Conservation (phyloP, 164 flowering plant genomes). For the Houttuynia cordata region DNA sequence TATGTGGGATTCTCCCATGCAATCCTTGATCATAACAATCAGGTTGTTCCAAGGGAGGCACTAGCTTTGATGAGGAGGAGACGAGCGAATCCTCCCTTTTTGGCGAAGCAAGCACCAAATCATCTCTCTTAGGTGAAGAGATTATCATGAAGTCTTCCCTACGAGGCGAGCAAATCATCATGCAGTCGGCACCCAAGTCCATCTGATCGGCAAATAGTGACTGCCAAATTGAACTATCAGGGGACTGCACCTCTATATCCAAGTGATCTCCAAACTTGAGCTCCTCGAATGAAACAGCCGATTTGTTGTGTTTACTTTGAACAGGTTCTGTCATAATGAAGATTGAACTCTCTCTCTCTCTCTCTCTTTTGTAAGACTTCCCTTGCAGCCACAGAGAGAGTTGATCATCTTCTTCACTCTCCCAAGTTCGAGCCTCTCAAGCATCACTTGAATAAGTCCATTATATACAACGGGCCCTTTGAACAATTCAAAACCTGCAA, state of each 20-base stretch:
- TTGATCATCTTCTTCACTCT: too few relatives aligned
- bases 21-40: slow-evolving; percentile 19
- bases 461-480: too few relatives aligned
- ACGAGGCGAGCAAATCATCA: slow-evolving; percentile 50
- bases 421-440: too few relatives aligned
- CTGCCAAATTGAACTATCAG: slow-evolving; percentile 49
- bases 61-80: slow-evolving; percentile 21
- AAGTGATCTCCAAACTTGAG: slow-evolving; percentile 32
- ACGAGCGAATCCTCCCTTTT: too few relatives aligned
- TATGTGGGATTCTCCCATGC: slow-evolving; percentile 18
- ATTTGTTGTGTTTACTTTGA: slow-evolving; percentile 15
- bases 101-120: slow-evolving; percentile 19
- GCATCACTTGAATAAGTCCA: too few relatives aligned
- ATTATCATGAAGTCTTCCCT: slow-evolving; percentile 36
- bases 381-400: too few relatives aligned
- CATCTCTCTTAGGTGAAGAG: slow-evolving; percentile 20
- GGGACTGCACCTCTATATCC: slow-evolving; percentile 42
- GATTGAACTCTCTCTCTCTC: too few relatives aligned
- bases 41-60: too few relatives aligned
- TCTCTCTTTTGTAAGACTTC: too few relatives aligned
- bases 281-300: slow-evolving; percentile 28
- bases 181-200: slow-evolving; percentile 30
- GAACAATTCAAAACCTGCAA: too few relatives aligned
- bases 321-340: neutral
- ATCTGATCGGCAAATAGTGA: slow-evolving; percentile 41